These are phyloP conservation scores for Lactifluus piperatus DNA, from an alignment of 768 basidiomycete genomes.

Conservation along the genomic window DNA sequence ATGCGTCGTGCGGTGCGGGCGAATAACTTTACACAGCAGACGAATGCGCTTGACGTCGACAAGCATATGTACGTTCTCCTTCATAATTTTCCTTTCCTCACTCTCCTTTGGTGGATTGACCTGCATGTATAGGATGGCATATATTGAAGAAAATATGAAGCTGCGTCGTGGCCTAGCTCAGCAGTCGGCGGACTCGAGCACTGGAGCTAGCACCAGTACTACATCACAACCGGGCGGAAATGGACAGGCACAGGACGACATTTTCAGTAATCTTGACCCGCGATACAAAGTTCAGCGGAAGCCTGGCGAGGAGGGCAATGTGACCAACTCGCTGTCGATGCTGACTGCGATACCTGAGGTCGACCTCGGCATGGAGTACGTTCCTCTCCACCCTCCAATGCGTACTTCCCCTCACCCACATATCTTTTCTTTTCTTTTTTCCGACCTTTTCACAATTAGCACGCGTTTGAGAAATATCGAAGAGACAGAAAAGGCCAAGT, in stretches of 20 bases:
- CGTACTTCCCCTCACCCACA: not conserved
- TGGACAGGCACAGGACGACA: constrained; percentile 51
- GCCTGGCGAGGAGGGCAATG: constrained; percentile 77
- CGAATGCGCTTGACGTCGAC: constrained; percentile 91
- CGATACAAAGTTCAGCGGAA: constrained; percentile 46
- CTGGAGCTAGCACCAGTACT: constrained; percentile 11
- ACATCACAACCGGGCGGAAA: constrained; percentile 33
- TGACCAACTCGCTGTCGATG: constrained; percentile 91
- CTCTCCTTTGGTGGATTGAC: not conserved
- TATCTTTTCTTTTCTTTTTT: not conserved
- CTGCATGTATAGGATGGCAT: constrained; percentile 73
- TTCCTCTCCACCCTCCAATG: constrained; percentile 19
- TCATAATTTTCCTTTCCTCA: not conserved
- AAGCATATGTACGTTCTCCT: constrained; percentile 79
- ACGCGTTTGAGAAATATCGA: constrained; percentile 91
- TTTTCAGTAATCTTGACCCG: constrained; percentile 68
- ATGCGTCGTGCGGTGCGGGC: constrained; percentile 66
- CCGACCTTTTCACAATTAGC: constrained; percentile 32
- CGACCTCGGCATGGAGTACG: constrained; percentile 97
- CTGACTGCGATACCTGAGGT: constrained; percentile 97
- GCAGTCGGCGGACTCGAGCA: constrained; percentile 7
- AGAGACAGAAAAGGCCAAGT: constrained; percentile 94
- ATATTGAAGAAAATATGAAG: constrained; percentile 90
- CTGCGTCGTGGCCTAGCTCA: constrained; percentile 53
- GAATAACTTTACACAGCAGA: constrained; percentile 97